Evolutionary conservation across 768 basidiomycete species (phyloP), one percentile per base, ranked within the genome.

Genomic region (Leccinum sublutescens): DNA sequence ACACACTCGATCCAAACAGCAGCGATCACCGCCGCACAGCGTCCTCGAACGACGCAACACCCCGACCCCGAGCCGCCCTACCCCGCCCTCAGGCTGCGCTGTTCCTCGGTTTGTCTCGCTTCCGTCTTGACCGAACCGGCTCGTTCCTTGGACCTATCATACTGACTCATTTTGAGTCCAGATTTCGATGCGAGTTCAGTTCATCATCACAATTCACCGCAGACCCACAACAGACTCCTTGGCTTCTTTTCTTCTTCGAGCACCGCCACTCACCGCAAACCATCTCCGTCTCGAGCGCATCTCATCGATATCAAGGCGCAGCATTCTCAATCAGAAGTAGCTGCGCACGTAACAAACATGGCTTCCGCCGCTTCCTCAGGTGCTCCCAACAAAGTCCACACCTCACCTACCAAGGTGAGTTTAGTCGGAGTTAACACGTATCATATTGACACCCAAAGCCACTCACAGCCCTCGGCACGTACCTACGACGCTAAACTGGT

Each of bases 401-500:
- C 74, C 25, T 76, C 76, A 4, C 74, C 74, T 8, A 63, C 74
- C 54, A 75, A 75, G 66, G 76, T 71, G 59, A 48, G 70, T 66
- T 65, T 23, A 40, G 62, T 60, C 65, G 62, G 65, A 71, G 64
- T 62, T 66, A 59, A 47, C 55, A 38, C 50, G 36, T 55, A 27
- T 36, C 55, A 38, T 64, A 27, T 56, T 25, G 53, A 55, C 58
- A n/a, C 43, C 3, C 56, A 49, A 60, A 58, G 48, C 33, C 43
- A 56, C 36, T 38, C 60, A 81, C 74, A 80, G 40, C 81, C 85
- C 10, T 83, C 88, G 69, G 80, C 83, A 23, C 85, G 89, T 21
- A 89, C 88, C 1, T 91, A 91, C 72, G 89, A 91, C 75, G 79
- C 87, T 15, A 90, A 92, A 71, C 78, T 90, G 50, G 88, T 93